phyloP scores from a whole-genome alignment of 1,284 basidiomycete species.

The Rhodotorula sp. region DNA sequence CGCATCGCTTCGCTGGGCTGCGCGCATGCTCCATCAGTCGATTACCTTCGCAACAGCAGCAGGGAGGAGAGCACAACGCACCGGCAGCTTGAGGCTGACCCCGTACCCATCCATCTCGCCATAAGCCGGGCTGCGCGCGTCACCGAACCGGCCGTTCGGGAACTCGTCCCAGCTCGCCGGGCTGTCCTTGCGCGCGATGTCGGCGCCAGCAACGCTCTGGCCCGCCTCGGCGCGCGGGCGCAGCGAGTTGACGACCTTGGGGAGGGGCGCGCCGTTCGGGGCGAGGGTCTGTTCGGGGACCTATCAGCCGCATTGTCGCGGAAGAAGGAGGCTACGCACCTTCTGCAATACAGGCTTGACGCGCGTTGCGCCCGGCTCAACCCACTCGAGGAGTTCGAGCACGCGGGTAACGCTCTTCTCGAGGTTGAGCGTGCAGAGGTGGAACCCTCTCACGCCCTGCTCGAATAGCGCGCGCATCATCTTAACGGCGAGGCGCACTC shows the following conservation, averaged over 20 bases:
- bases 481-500: constrained; percentile 50
- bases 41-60: background rate
- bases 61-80: constrained; percentile 29
- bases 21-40: constrained; percentile 49
- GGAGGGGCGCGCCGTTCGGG: constrained; percentile 21
- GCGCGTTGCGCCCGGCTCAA: constrained; percentile 21
- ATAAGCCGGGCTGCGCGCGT: constrained; percentile 93
- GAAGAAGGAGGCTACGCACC: background rate
- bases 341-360: background rate
- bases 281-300: constrained; percentile 7
- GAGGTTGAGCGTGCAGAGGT: constrained; percentile 96
- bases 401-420: constrained; percentile 94
- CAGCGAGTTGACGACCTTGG: constrained; percentile 36
- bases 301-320: background rate
- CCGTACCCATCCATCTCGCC: constrained; percentile 94
- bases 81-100: constrained; percentile 57
- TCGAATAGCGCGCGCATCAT: constrained; percentile 54
- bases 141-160: constrained; percentile 97
- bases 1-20: constrained; percentile 80
- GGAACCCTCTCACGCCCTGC: constrained; percentile 74
- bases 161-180: constrained; percentile 85
- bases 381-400: constrained; percentile 75
- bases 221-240: constrained; percentile 6
- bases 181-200: constrained; percentile 46
- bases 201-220: constrained; percentile 20